Evolutionary conservation across 495 filamentous ascomycete species (phyloP).

Genomic region (Acidomyces sp.): DNA sequence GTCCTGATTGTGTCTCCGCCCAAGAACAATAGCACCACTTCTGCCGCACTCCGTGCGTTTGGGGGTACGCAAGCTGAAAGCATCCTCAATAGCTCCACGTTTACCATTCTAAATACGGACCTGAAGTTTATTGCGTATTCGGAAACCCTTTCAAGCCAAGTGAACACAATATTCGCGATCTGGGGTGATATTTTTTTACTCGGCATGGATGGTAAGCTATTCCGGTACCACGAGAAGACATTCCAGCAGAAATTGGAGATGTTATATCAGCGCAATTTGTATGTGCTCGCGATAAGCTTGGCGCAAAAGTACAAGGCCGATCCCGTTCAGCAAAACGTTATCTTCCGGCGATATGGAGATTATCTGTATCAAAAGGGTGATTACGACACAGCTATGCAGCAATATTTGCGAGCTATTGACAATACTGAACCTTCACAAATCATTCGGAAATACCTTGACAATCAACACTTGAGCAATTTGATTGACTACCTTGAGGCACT

Average conservation of each 20-base stretch:
- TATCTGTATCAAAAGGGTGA: constrained; percentile 89
- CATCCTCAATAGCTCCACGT: constrained; percentile 67
- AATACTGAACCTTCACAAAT: constrained; percentile 90
- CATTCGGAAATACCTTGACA: constrained; percentile 91
- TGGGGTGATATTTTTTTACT: constrained; percentile 88
- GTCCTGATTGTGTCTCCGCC: constrained; percentile 81
- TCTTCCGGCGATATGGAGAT: constrained; percentile 88
- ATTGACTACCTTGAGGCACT: constrained; percentile 96
- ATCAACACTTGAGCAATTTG: constrained; percentile 88
- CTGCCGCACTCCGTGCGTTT: constrained; percentile 47
- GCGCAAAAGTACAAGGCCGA: constrained; percentile 79
- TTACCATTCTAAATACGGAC: constrained; percentile 81
- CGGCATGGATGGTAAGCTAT: constrained; percentile 80
- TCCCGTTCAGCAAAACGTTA: constrained; percentile 67
- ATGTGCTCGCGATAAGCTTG: constrained; percentile 79
- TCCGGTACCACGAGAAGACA: constrained; percentile 82
- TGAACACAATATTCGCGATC: constrained; percentile 66
- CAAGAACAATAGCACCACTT: constrained; percentile 35
- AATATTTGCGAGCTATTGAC: constrained; percentile 91
- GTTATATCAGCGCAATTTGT: constrained; percentile 86
- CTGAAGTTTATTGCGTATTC: constrained; percentile 83
- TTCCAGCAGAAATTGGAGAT: constrained; percentile 86
- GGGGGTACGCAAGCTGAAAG: constrained; percentile 55
- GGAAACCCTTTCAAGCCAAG: constrained; percentile 63
- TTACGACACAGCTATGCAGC: constrained; percentile 95